These are phyloP conservation scores for Herpetomonas samuelpessoai DNA, from an alignment of 208 protist genomes.

Conservation along the genomic window DNA sequence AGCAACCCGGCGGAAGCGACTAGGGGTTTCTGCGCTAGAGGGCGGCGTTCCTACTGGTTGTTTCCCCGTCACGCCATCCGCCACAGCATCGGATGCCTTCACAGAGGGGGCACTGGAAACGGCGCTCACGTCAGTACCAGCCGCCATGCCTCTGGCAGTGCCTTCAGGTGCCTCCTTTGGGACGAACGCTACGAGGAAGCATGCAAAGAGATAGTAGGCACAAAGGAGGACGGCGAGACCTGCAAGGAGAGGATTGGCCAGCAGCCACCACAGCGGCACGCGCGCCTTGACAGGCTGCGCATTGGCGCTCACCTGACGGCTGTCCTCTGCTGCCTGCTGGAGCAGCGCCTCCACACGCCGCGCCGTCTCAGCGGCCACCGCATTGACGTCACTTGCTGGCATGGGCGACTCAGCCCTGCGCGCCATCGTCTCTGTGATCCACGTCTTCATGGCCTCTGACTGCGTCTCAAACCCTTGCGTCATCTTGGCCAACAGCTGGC, in stretches of 20 bases:
- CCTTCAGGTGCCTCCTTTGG: slow-evolving; percentile 37
- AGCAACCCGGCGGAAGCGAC: no score
- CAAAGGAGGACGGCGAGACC: slow-evolving; percentile 35
- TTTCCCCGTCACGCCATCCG: no score
- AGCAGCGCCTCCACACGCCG: neutral
- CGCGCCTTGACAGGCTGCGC: neutral
- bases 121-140: no score
- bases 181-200: slow-evolving; percentile 74
- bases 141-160: no score
- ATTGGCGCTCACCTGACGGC: neutral
- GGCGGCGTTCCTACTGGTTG: no score
- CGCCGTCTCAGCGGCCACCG: neutral
- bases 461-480: neutral
- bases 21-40: no score
- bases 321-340: neutral
- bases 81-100: no score
- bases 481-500: neutral
- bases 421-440: neutral
- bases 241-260: slow-evolving; percentile 36
- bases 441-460: neutral
- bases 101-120: no score
- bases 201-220: slow-evolving; percentile 68
- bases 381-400: neutral
- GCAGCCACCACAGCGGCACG: slow-evolving; percentile 50
- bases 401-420: neutral